Evolutionary conservation across 345 rosid genomes (phyloP), one percentile per base, ranked within the genome.

Genomic region (Camelina hispida): DNA sequence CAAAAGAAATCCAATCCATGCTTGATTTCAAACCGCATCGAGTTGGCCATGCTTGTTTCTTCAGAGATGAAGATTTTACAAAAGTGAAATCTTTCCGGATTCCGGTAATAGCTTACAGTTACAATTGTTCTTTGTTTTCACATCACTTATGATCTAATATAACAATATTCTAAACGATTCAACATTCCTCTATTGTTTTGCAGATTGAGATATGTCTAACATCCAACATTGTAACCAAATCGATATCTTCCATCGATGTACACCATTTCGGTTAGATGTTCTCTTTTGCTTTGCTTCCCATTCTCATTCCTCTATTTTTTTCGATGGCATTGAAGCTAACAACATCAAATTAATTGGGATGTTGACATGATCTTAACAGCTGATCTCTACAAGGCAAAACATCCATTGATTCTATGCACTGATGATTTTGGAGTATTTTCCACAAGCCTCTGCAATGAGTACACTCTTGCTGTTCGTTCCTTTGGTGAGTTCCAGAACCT

Each of bases 191-290:
- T 57, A 1, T 4, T 10, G 4, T 72, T 32, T 81, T 79, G 79
- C 93, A 95, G 99, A 96, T 95, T n/a, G 99, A 92, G 84, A 92
- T 95, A 72, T 95, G 99, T 76, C 78, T 95, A 85, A 86, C 97
- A 64, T 95, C 99, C 79, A 95, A 95, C 87, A 84, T 95, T 69
- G 73, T 79, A 81, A 95, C 99, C 9, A 80, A 87, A 23, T 63
- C 96, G n/a, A 82, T 92, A 75, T 81, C 98, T 63, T 92, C 99
- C 10, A 80, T 95, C 17, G 96, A 89, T 72, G 75, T 87, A 67
- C 98, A 95, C 81, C 98, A 92, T 85, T 95, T 95, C 20, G 87
- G 99, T 95, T 62, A 81, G 91, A 56, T 22, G 17, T 58, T 15
- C 43, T 32, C 51, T 68, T 69, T 67, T 50, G 11, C 56, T 52